Conservation (phyloP, 208 protist genomes). For the Acanthamoeba lugdunensis region DNA sequence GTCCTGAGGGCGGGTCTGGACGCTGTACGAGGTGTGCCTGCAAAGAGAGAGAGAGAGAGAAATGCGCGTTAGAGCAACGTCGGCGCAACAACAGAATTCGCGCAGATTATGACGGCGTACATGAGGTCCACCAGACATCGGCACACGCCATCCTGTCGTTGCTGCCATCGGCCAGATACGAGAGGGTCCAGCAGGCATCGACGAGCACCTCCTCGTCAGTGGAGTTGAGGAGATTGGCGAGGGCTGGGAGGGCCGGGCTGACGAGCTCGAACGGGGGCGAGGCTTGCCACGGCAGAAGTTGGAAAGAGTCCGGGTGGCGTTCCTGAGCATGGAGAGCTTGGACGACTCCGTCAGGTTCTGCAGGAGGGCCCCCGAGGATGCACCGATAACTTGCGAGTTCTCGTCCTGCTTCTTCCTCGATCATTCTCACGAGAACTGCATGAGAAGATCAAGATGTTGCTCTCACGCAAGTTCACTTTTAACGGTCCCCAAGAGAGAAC, state of each 20-base stretch:
- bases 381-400: no score
- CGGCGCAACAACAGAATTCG: no score
- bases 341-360: constrained; percentile 86
- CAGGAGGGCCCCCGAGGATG: no score
- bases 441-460: no score
- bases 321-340: constrained; percentile 90
- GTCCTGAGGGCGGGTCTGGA: constrained; percentile 96
- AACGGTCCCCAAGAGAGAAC: no score
- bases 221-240: constrained; percentile 90
- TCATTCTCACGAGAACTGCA: no score
- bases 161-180: constrained; percentile 95
- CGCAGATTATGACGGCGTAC: background rate
- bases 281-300: constrained; percentile 98
- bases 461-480: no score
- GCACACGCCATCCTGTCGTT: constrained; percentile 94
- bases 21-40: constrained; percentile 81
- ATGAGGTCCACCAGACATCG: constrained; percentile 93
- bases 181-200: constrained; percentile 97
- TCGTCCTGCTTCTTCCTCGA: no score
- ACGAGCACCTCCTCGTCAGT: constrained; percentile 94
- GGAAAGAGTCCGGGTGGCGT: constrained; percentile 96
- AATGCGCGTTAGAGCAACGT: background rate
- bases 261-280: constrained; percentile 87
- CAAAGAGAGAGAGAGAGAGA: background rate
- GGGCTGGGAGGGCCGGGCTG: constrained; percentile 89